These are phyloP conservation scores for Volvox carteri DNA, from an alignment of 163 green algal genomes.

Conservation along the genomic window DNA sequence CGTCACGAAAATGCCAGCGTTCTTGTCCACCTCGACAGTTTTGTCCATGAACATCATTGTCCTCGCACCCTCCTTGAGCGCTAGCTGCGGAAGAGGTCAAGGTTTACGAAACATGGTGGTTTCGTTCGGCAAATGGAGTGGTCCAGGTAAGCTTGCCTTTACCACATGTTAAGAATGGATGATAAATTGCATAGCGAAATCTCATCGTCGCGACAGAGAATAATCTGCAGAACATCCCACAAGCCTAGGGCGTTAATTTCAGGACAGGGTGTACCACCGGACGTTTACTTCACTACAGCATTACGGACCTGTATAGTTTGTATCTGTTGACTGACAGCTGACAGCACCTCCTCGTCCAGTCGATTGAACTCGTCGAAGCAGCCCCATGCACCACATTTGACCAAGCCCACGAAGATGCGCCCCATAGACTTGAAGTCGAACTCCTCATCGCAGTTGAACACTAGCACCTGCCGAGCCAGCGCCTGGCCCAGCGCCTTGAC, in stretches of 20 bases:
- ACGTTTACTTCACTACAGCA: too few species aligned
- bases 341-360: constrained; percentile 89
- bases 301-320: constrained; percentile 84
- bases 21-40: constrained; percentile 77
- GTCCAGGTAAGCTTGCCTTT: too few species aligned
- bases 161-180: too few species aligned
- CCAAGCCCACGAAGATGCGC: constrained; percentile 87
- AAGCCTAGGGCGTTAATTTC: too few species aligned
- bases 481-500: constrained; percentile 89
- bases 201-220: too few species aligned
- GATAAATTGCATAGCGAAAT: too few species aligned
- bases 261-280: too few species aligned
- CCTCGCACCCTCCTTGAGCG: constrained; percentile 73
- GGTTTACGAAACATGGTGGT: too few species aligned
- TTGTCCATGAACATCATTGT: constrained; percentile 81
- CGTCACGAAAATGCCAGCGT: constrained; percentile 90
- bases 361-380: constrained; percentile 96
- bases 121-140: too few species aligned
- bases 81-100: constrained; percentile 68
- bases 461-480: constrained; percentile 86
- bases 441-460: constrained; percentile 92
- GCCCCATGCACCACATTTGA: constrained; percentile 88
- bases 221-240: too few species aligned
- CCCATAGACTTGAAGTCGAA: constrained; percentile 89
- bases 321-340: constrained; percentile 88